Base-by-base conservation (phyloP, 1,139 yeast genomes). In the Pichia sp. region DNA sequence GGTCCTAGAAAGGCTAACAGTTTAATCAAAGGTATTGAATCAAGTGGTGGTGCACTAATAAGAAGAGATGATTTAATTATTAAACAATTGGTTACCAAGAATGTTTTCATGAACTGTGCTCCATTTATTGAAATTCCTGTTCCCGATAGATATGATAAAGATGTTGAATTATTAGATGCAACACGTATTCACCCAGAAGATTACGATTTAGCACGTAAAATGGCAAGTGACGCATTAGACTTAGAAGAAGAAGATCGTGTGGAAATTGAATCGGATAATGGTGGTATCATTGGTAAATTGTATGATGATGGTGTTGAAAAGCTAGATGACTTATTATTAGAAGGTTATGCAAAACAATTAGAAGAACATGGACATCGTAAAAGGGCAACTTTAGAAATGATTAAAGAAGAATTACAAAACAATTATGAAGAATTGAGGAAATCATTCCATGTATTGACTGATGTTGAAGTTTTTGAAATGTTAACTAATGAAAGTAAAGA, bases 141-240 rank as follows among this genome's bases (percentile, higher is more conserved):
- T 66, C 79, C 76, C 44, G 86, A 80, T 50, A 62, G 67, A 24
- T 65, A 68, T 27, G 79, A 76, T 50, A 84, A 74, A 58, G 82
- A 67, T 58, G 78, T 85, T 39, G 97, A 92, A 60, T 73, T 86
- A 45, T 73, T 92, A 55, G 99, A 92, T 67, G 90, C 95, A 35
- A 92, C 98, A 0, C 79, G 98, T 69, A 89, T 94, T 42, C 99
- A 92, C 60, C 98, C 98, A 4, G 97, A 94, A 67, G 98, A 92
- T 67, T 92, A 92, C 63, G 96, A 87, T 53, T 74, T 92, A 58
- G 97, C 97, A 2, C 80, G 94, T 49, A 92, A 92, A 64, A 90
- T 92, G 89, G 97, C 97, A 11, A 94, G 96, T 3, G 98, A 92
- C 71, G 97, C 98, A 1, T 74, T 92, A 55, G 99, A 94, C 61